Base-by-base conservation (phyloP, 1,139 yeast species). In the Candida smagusa region DNA sequence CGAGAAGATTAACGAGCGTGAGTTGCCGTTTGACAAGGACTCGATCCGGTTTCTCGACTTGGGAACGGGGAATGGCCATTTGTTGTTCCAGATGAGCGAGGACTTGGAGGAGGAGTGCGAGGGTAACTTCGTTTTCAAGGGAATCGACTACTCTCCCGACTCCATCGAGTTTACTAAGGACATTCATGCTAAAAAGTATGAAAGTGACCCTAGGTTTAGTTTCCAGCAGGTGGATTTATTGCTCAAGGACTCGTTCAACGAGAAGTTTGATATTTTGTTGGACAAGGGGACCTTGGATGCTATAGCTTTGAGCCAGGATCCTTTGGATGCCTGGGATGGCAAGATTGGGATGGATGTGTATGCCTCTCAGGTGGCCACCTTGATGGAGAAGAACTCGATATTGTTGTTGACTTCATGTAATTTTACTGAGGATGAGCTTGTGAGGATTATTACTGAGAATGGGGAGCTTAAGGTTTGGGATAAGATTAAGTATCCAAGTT, bases 281-380 rank as follows among this genome's bases (percentile, higher is more conserved):
- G 99, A 92, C 59, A 92, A 92, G 56, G 98, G 99, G 7, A 92
- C 99, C 0, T 63, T 94, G 30, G 99, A 92, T 63, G 98, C 99
- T 5, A 92, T 94, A 46, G 97, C 97, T 0, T 70, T 92, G 35
- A 85, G 88, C 52, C 88, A 84, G 31, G 65, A 63, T 7, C 66
- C 63, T 2, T 53, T 79, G 28, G 54, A 52, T 16, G 65, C 57
- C 0, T 62, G 59, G 37, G 72, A 66, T 35, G 73, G 67, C 3
- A 59, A 61, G 45, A 65, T 69, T 21, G 86, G 86, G 1, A 68
- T 74, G 50, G 80, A 84, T 32, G 66, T 77, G 9, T 92, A 92
- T 52, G 79, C 89, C 0, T 48, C 52, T 0, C 80, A 79, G 33
- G 80, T 87, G n/a, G 65, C 63, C 32, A 68, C 74, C 39, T 52